Evolutionary conservation across 2,329 filamentous ascomycete genomes (phyloP), one percentile per base, ranked within the genome.

Genomic region (Elsinoe arachidis): DNA sequence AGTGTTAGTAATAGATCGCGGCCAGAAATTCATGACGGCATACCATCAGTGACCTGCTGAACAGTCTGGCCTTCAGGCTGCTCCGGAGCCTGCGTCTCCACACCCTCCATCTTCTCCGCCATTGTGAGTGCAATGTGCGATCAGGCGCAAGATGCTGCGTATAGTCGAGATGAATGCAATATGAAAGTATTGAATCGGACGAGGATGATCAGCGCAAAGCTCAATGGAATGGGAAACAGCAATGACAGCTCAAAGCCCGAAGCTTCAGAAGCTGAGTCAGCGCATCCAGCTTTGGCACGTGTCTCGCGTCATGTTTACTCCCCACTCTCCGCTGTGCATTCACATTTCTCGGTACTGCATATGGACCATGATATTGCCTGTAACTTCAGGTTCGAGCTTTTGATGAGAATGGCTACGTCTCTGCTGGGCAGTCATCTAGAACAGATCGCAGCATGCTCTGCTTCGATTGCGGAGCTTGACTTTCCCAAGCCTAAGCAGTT

Each of bases 401-500:
- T 19, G 5, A 12, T 14, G 3, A 19, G 12, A 12, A 53, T 53
- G 49, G 34, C 23, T 2, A 39, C 34, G 39, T 66, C 71, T 15
- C 72, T 78, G 2, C 69, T 79, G 15, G 72, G 74, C 46, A 72
- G 74, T 23, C 76, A 78, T 60, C 67, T 79, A 35, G 76, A 78
- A 64, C 76, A 78, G 59, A 77, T 79, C 56, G 74, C 74, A 14
- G 66, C 77, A 53, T 78, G 76, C 64, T 69, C 75, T 14, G 67
- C 70, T 1, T 77, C 76, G 51, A 78, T 79, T 41, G 71, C 73
- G 51, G 74, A 77, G 34, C 66, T 79, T 19, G 70, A 74, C 34
- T 97, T 97, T 65, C 89, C 89, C 39, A 83, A 83, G 1, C 89
- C 92, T n/a, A 95, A 89, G 67, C 90, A 93, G 67, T 99, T 97